These are phyloP conservation scores for Phytophthora idaei DNA, from an alignment of 352 stramenopile species.

Conservation along the genomic window DNA sequence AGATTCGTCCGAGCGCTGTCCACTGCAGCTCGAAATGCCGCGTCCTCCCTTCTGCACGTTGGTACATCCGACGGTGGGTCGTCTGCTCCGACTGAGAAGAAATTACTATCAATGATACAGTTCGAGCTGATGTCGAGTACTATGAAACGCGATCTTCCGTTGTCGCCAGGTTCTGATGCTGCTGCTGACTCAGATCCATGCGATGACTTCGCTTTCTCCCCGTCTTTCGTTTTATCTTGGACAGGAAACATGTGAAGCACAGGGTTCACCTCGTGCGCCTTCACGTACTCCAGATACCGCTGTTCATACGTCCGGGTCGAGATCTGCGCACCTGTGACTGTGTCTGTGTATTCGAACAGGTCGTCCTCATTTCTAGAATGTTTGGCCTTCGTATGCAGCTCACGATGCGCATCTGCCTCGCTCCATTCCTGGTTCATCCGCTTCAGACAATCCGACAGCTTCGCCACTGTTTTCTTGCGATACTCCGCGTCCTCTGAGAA, in stretches of 20 bases:
- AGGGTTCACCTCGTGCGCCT: slow-evolving; percentile 36
- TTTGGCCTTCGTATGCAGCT: slow-evolving; percentile 42
- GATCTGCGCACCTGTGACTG: slow-evolving; percentile 42
- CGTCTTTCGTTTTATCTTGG: not conserved
- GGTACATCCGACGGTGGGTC: not conserved
- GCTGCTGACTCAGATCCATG: not conserved
- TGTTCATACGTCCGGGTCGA: slow-evolving; percentile 43
- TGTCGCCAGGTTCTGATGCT: not conserved
- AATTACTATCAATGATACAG: slow-evolving; percentile 44
- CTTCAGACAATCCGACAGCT: slow-evolving; percentile 47
- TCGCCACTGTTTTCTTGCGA: slow-evolving; percentile 46
- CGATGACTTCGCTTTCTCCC: not conserved
- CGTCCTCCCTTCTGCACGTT: slow-evolving; percentile 13
- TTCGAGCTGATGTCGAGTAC: slow-evolving; percentile 50
- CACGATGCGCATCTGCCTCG: slow-evolving; percentile 44
- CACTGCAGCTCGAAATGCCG: slow-evolving; percentile 28
- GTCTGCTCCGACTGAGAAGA: slow-evolving; percentile 29
- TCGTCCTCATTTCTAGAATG: slow-evolving; percentile 40
- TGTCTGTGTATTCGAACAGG: slow-evolving; percentile 62
- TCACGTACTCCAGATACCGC: slow-evolving; percentile 54
- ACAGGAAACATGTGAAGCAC: slow-evolving; percentile 42
- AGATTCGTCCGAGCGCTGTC: slow-evolving; percentile 26
- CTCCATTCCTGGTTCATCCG: slow-evolving; percentile 63
- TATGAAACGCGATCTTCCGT: slow-evolving; percentile 24
- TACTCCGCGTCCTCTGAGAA: slow-evolving; percentile 50